A percentile compares a stretch with the other conserved stretches of the same genome.
Conservation (phyloP, 2,329 filamentous ascomycete species). For the Sporothrix phasma region DNA sequence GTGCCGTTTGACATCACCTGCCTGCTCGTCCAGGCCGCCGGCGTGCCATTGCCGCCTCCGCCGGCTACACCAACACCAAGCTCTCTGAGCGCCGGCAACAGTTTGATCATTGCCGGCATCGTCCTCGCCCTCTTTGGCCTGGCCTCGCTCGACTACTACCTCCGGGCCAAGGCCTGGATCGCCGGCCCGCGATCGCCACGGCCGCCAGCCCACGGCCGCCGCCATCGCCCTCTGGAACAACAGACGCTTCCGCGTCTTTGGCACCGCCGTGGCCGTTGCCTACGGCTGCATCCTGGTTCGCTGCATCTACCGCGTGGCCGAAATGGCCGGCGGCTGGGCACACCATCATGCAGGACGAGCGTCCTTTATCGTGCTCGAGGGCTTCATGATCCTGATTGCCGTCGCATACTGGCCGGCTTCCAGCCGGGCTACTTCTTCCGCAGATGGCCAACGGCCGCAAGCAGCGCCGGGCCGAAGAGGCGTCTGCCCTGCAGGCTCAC, state of each 20-base stretch:
- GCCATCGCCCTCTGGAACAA: slow-evolving; percentile 34
- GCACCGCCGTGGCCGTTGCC: slow-evolving; percentile 34
- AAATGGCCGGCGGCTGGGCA: slow-evolving; percentile 58
- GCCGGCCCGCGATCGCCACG: slow-evolving; percentile 5
- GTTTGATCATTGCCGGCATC: slow-evolving; percentile 44
- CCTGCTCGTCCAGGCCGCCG: slow-evolving; percentile 48
- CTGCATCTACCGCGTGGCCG: slow-evolving; percentile 47
- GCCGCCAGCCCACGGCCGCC: slow-evolving; percentile 12
- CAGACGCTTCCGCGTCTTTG: slow-evolving; percentile 34
- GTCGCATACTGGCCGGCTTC: slow-evolving; percentile 41
- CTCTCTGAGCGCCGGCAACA: slow-evolving; percentile 39
- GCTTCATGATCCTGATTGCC: slow-evolving; percentile 42
- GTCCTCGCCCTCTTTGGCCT: slow-evolving; percentile 36
- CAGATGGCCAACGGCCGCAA: slow-evolving; percentile 33
- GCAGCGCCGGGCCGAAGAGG: slow-evolving; percentile 10
- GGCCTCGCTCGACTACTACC: slow-evolving; percentile 36
- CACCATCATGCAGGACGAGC: slow-evolving; percentile 52
- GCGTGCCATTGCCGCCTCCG: slow-evolving; percentile 44
- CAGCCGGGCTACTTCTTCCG: slow-evolving; percentile 46
- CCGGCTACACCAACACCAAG: slow-evolving; percentile 27
- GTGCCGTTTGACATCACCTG: slow-evolving; percentile 50
- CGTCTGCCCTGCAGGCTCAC: background rate
- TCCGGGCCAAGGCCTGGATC: slow-evolving; percentile 34
- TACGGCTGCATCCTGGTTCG: slow-evolving; percentile 39
- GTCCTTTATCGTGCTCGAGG: slow-evolving; percentile 50